Evolutionary conservation across 2,329 filamentous ascomycete genomes (phyloP).

Genomic region (Sclerotiophoma versabilis): DNA sequence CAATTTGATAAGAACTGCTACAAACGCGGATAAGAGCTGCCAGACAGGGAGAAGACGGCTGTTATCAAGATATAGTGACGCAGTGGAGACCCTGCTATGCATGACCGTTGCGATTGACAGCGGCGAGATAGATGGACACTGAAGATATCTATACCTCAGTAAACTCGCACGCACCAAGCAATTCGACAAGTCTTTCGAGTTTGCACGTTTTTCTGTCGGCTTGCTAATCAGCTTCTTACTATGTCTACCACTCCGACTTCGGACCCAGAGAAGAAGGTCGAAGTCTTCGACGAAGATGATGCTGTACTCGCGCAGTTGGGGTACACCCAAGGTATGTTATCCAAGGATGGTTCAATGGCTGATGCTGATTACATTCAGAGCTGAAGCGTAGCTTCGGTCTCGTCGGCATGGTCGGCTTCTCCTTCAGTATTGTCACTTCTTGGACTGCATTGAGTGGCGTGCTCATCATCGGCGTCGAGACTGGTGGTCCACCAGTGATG

Average conservation of each 20-base stretch:
- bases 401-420: constrained; percentile 64
- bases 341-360: not conserved
- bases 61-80: constrained; percentile 21
- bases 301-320: constrained; percentile 51
- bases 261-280: constrained; percentile 33
- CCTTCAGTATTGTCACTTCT: constrained; percentile 65
- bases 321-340: constrained; percentile 47
- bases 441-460: constrained; percentile 66
- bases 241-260: constrained; percentile 20
- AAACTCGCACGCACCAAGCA: not conserved
- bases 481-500: constrained; percentile 66
- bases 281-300: constrained; percentile 45
- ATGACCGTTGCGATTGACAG: constrained; percentile 18
- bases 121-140: constrained; percentile 5
- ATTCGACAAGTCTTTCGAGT: not conserved
- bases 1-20: constrained; percentile 28
- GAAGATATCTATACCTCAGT: constrained; percentile 6
- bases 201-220: not conserved
- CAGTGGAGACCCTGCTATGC: constrained; percentile 14
- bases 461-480: constrained; percentile 62
- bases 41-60: constrained; percentile 2
- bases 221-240: not conserved
- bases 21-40: constrained; percentile 10
- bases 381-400: constrained; percentile 56
- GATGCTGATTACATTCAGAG: constrained; percentile 48